phyloP scores from a whole-genome alignment of 768 basidiomycete genomes.

The Tylopilus vinaceipallidus region DNA sequence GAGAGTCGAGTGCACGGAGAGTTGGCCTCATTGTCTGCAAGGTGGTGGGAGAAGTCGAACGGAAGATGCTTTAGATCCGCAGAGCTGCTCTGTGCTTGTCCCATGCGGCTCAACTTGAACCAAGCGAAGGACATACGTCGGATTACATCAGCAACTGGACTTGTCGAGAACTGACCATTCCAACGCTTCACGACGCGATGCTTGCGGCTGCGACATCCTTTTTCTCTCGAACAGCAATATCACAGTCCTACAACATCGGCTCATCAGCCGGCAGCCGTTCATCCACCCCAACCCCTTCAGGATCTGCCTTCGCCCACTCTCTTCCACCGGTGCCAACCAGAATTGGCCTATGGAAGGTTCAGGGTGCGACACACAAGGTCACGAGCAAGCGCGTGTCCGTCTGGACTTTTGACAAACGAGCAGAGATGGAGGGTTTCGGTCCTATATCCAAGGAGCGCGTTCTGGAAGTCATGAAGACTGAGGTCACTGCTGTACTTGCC shows the following conservation, averaged over 20 bases:
- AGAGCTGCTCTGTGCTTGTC: neutral
- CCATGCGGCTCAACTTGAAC: neutral
- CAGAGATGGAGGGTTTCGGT: slow-evolving; percentile 70
- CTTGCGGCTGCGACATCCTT: slow-evolving; percentile 82
- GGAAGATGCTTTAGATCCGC: neutral
- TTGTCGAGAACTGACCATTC: too few species aligned
- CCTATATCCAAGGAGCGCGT: slow-evolving; percentile 66
- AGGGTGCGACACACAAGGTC: slow-evolving; percentile 83
- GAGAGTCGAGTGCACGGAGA: slow-evolving; percentile 36
- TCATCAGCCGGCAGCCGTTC: slow-evolving; percentile 36
- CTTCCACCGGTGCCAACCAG: slow-evolving; percentile 44
- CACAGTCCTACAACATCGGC: slow-evolving; percentile 74
- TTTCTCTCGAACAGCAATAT: slow-evolving; percentile 77
- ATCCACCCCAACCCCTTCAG: slow-evolving; percentile 35
- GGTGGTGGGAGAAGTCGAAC: neutral
- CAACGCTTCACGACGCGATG: slow-evolving; percentile 39
- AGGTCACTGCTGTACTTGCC: slow-evolving; percentile 50
- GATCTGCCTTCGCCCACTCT: slow-evolving; percentile 36
- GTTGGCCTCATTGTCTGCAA: slow-evolving; percentile 49
- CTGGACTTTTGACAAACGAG: slow-evolving; percentile 88
- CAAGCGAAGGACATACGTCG: neutral
- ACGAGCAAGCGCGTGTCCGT: slow-evolving; percentile 89
- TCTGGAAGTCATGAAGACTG: slow-evolving; percentile 84
- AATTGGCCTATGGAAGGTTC: slow-evolving; percentile 88
- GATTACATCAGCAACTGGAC: slow-evolving; percentile 12